A percentile compares a stretch with the other conserved stretches of the same genome.
Evolutionary conservation across 305 asterid genomes (phyloP).

Genomic region (Fraxinus angustifolia): DNA sequence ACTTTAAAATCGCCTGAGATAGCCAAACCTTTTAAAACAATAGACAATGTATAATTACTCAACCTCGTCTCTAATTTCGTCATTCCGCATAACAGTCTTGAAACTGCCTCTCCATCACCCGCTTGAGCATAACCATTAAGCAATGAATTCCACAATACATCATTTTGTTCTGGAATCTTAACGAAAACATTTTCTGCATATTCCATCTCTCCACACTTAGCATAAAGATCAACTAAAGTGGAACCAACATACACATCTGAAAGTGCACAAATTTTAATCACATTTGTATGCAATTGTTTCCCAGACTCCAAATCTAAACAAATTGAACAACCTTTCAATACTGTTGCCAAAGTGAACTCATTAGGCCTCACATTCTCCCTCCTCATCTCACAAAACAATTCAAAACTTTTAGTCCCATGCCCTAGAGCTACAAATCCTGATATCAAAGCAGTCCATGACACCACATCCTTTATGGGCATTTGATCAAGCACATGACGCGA

Average conservation of each 20-base stretch:
- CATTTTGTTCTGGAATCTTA: conserved; percentile 65
- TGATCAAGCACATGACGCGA: conserved; percentile 47
- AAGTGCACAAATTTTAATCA: conserved; percentile 55
- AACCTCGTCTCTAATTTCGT: conserved; percentile 56
- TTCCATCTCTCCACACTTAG: conserved; percentile 64
- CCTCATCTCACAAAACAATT: conserved; percentile 63
- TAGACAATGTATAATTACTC: conserved; percentile 61
- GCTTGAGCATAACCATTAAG: conserved; percentile 76
- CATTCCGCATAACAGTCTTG: conserved; percentile 50
- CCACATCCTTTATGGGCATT: conserved; percentile 62
- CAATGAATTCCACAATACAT: conserved; percentile 70
- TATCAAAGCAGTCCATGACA: conserved; percentile 76
- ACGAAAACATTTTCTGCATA: conserved; percentile 55
- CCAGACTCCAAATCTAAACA: conserved; percentile 60
- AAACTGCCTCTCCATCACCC: conserved; percentile 63
- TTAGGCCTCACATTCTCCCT: conserved; percentile 60
- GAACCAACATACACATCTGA: conserved; percentile 72
- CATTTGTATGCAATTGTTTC: conserved; percentile 69
- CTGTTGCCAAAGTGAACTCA: conserved; percentile 71
- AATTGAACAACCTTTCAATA: conserved; percentile 65
- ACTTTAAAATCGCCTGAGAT: conserved; percentile 38
- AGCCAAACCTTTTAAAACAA: conserved; percentile 71
- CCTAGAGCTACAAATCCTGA: conserved; percentile 81
- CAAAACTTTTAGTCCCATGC: conserved; percentile 43
- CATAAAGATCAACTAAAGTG: conserved; percentile 63